phyloP scores from a whole-genome alignment of 225 moss, liverwort and hornwort species.

The Pleurozium schreberi region DNA sequence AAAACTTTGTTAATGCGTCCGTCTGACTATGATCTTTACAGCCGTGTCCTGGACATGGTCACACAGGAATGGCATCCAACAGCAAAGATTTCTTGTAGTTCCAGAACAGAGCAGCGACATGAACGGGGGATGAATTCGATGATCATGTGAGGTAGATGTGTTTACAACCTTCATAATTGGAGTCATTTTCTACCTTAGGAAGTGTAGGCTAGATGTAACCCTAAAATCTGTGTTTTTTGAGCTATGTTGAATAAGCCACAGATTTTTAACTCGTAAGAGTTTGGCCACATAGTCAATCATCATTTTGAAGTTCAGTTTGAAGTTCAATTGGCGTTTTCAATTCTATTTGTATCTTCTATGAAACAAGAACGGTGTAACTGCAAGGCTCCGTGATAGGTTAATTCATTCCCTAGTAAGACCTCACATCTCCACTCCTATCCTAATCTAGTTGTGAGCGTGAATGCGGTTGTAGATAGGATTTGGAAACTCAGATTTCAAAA shows the following conservation, averaged over 20 bases:
- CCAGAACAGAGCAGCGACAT: neutral
- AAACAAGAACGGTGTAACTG: no score
- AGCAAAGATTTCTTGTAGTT: neutral
- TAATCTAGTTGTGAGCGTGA: no score
- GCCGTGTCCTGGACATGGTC: no score
- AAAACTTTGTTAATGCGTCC: neutral
- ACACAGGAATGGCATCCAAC: neutral
- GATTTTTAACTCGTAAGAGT: neutral
- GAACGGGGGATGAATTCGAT: neutral
- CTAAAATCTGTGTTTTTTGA: neutral
- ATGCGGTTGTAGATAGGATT: no score
- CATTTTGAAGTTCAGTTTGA: neutral
- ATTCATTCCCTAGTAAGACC: no score
- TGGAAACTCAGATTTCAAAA: no score
- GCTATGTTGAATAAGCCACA: neutral
- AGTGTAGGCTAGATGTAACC: neutral
- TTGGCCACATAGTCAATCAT: neutral
- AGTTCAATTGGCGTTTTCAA: neutral
- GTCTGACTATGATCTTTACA: neutral
- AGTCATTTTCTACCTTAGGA: neutral
- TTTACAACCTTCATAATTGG: neutral
- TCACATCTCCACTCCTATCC: no score
- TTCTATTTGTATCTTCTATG: neutral
- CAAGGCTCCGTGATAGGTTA: no score
- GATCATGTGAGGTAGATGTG: no score